Evolutionary conservation across 768 basidiomycete species (phyloP).

Genomic region (Mycena albidolilacea): DNA sequence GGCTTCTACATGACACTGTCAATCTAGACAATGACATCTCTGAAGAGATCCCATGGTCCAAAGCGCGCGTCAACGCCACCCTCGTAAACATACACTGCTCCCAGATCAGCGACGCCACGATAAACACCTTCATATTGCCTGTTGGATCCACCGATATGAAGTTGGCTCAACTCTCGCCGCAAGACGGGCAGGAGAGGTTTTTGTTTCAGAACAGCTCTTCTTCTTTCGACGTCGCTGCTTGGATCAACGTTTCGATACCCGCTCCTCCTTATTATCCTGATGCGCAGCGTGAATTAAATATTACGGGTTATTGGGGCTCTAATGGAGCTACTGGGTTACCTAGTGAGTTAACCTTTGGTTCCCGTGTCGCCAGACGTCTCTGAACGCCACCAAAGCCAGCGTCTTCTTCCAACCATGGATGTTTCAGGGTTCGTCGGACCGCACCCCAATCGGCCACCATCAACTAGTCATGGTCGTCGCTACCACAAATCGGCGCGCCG

Average conservation of each 20-base stretch:
- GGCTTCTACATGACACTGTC: conserved; percentile 30
- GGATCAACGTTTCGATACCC: conserved; percentile 34
- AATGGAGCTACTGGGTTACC: background rate
- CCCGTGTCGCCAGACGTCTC: background rate
- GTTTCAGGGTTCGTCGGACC: background rate
- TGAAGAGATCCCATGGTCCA: background rate
- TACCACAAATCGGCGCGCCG: background rate
- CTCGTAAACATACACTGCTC: conserved; percentile 29
- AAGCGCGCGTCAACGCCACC: conserved; percentile 24
- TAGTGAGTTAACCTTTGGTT: conserved; percentile 11
- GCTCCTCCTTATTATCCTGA: conserved; percentile 22
- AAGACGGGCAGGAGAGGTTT: background rate
- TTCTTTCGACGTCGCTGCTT: background rate
- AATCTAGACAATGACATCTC: conserved; percentile 1
- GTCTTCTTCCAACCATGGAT: conserved; percentile 25
- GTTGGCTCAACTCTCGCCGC: conserved; percentile 28
- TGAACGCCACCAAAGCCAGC: background rate
- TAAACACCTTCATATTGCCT: conserved; percentile 29
- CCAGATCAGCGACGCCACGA: conserved; percentile 27
- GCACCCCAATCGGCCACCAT: background rate
- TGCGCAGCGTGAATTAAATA: conserved; percentile 13
- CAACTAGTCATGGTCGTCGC: conserved; percentile 34
- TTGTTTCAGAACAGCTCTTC: background rate
- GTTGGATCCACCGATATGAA: conserved; percentile 16
- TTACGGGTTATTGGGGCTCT: conserved; percentile 17